Percentiles rank a stretch among this genome's conserved stretches.
Evolutionary conservation across 2,329 filamentous ascomycete genomes (phyloP).

Genomic region (Diplocarpon mali): DNA sequence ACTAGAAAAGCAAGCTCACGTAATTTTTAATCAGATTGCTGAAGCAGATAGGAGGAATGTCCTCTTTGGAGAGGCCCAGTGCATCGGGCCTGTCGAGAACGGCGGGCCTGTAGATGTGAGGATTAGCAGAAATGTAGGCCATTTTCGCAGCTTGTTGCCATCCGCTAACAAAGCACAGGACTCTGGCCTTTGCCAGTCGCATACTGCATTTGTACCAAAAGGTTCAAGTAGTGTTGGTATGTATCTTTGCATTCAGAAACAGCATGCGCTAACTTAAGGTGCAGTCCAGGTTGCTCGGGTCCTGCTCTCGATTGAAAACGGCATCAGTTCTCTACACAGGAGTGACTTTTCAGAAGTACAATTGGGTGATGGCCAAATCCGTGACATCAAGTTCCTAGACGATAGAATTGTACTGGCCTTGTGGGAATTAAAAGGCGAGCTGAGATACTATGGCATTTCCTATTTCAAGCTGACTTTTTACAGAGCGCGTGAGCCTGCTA

Average conservation of each 20-base stretch:
- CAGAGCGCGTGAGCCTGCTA: constrained; percentile 18
- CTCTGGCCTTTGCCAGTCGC: constrained; percentile 8
- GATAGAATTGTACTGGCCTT: constrained; percentile 21
- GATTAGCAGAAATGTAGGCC: constrained; percentile 18
- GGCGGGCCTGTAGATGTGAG: constrained; percentile 20
- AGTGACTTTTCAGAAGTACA: constrained; percentile 16
- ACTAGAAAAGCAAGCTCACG: constrained; percentile 45
- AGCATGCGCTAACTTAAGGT: constrained; percentile 1
- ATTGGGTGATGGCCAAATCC: constrained; percentile 23
- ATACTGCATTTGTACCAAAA: constrained; percentile 22
- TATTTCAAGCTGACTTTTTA: background rate
- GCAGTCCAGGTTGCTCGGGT: constrained; percentile 24
- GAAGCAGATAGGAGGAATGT: constrained; percentile 59
- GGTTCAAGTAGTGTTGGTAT: constrained; percentile 15
- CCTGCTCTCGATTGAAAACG: constrained; percentile 21
- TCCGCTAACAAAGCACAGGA: constrained; percentile 11
- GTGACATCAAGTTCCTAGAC: constrained; percentile 25
- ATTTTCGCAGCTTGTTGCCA: background rate
- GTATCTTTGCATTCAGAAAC: constrained; percentile 1
- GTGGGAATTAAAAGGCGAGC: constrained; percentile 22
- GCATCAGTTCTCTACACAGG: constrained; percentile 21
- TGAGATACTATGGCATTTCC: background rate
- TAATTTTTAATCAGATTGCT: constrained; percentile 56
- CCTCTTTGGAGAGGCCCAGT: constrained; percentile 44
- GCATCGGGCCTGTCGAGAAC: constrained; percentile 13